phyloP scores from a whole-genome alignment of 2,329 filamentous ascomycete genomes.

The Penicillium hordei region DNA sequence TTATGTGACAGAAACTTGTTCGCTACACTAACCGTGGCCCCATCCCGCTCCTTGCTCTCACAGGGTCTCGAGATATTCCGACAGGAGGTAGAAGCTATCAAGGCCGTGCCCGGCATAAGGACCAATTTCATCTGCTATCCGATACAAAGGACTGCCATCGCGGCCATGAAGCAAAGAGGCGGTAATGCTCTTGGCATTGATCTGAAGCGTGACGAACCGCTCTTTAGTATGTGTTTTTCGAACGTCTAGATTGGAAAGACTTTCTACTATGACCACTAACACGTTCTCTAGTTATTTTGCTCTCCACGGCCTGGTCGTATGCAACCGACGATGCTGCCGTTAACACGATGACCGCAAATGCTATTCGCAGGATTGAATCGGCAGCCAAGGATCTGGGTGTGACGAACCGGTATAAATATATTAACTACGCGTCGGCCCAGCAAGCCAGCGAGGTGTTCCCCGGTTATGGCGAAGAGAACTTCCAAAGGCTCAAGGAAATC shows the following conservation, averaged over 20 bases:
- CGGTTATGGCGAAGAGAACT: slow-evolving; percentile 40
- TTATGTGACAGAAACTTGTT: slow-evolving; percentile 12
- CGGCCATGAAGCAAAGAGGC: slow-evolving; percentile 17
- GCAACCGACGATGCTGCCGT: slow-evolving; percentile 6
- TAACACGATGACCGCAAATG: slow-evolving; percentile 13
- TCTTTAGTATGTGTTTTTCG: slow-evolving; percentile 10
- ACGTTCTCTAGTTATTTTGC: slow-evolving; percentile 6
- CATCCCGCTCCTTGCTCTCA: slow-evolving; percentile 12
- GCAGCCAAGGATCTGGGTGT: slow-evolving; percentile 26
- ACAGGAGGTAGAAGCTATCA: slow-evolving; percentile 14
- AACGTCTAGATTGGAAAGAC: too few species aligned
- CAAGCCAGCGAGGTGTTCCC: slow-evolving; percentile 38
- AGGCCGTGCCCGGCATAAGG: slow-evolving; percentile 4
- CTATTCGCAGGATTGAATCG: slow-evolving; percentile 10
- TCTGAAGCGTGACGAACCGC: slow-evolving; percentile 13
- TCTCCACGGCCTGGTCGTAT: slow-evolving; percentile 16
- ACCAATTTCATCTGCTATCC: slow-evolving; percentile 18
- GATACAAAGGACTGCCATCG: slow-evolving; percentile 11
- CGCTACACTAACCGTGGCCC: slow-evolving; percentile 10
- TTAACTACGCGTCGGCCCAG: slow-evolving; percentile 43
- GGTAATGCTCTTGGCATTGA: slow-evolving; percentile 24
- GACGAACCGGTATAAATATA: slow-evolving; percentile 36
- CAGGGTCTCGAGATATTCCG: slow-evolving; percentile 11
- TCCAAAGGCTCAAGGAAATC: slow-evolving; percentile 32
- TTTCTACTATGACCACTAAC: neutral